phyloP scores from a whole-genome alignment of 768 basidiomycete genomes.

The Postia placenta region DNA sequence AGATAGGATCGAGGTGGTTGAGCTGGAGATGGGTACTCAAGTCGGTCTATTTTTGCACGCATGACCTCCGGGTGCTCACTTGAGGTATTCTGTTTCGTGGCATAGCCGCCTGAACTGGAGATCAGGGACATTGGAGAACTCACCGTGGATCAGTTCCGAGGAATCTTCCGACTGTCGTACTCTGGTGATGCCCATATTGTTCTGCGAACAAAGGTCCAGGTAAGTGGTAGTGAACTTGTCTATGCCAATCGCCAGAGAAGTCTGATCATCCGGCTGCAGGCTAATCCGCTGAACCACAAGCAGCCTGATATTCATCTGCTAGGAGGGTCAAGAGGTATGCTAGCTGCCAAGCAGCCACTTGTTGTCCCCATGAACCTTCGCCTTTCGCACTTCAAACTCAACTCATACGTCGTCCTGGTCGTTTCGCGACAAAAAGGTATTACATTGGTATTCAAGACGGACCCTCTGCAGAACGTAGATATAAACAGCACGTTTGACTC shows the following conservation, averaged over 20 bases:
- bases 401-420: conserved; percentile 95
- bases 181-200: conserved; percentile 88
- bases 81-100: neutral
- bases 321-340: conserved; percentile 78
- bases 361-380: conserved; percentile 98
- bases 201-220: conserved; percentile 89
- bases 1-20: conserved; percentile 95
- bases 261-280: conserved; percentile 37
- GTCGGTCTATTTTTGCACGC: conserved; percentile 34
- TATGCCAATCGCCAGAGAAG: neutral
- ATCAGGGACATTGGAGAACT: conserved; percentile 97
- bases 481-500: conserved; percentile 98
- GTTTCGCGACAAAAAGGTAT: conserved; percentile 98
- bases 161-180: conserved; percentile 94
- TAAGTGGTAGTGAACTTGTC: conserved; percentile 20
- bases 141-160: conserved; percentile 91
- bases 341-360: conserved; percentile 91
- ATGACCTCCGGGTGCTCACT: conserved; percentile 4
- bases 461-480: conserved; percentile 95
- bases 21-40: conserved; percentile 98
- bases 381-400: conserved; percentile 90
- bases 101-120: conserved; percentile 96
- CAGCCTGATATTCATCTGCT: conserved; percentile 86
- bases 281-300: conserved; percentile 92
- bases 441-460: conserved; percentile 98